These are phyloP conservation scores for Colletotrichum tanaceti DNA, from an alignment of 2,329 filamentous ascomycete genomes.

Conservation along the genomic window DNA sequence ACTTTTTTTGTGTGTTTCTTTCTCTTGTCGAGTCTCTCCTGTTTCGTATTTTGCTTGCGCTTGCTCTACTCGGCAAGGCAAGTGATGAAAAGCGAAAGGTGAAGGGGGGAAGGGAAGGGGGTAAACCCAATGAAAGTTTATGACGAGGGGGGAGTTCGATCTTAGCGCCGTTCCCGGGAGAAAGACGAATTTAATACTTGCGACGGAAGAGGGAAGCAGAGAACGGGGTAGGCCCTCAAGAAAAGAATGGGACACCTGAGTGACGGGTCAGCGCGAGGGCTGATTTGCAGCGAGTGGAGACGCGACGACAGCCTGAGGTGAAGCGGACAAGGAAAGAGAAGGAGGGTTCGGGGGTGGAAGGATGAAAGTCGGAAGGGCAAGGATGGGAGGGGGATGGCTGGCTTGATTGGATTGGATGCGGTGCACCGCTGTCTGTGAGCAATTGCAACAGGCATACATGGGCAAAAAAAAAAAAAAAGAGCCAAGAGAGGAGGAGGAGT, in stretches of 20 bases:
- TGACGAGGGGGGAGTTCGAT: conserved; percentile 42
- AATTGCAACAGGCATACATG: conserved; percentile 3
- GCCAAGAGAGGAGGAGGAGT: neutral
- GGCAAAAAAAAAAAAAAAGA: neutral
- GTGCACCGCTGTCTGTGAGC: conserved; percentile 4
- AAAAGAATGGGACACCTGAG: conserved; percentile 38
- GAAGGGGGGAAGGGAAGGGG: conserved; percentile 40
- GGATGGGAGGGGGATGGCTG: conserved; percentile 3
- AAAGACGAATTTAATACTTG: conserved; percentile 42
- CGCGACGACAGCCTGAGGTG: conserved; percentile 28
- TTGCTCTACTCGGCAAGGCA: conserved; percentile 26
- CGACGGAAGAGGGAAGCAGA: conserved; percentile 37
- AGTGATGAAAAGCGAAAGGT: conserved; percentile 24
- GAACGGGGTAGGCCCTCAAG: conserved; percentile 34
- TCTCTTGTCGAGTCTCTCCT: conserved; percentile 17
- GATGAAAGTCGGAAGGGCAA: conserved; percentile 21
- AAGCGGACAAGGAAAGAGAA: neutral
- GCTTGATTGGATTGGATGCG: neutral
- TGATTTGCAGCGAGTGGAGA: conserved; percentile 40
- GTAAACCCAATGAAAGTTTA: conserved; percentile 42
- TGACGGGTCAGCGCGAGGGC: conserved; percentile 35
- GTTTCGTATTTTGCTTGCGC: conserved; percentile 11
- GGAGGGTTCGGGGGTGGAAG: conserved; percentile 7
- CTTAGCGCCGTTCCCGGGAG: conserved; percentile 43
- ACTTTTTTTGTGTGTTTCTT: conserved; percentile 16